Percentiles rank a stretch among this genome's conserved stretches.
phyloP scores from a whole-genome alignment of 2,329 filamentous ascomycete species.

The Fusarium vanettenii region DNA sequence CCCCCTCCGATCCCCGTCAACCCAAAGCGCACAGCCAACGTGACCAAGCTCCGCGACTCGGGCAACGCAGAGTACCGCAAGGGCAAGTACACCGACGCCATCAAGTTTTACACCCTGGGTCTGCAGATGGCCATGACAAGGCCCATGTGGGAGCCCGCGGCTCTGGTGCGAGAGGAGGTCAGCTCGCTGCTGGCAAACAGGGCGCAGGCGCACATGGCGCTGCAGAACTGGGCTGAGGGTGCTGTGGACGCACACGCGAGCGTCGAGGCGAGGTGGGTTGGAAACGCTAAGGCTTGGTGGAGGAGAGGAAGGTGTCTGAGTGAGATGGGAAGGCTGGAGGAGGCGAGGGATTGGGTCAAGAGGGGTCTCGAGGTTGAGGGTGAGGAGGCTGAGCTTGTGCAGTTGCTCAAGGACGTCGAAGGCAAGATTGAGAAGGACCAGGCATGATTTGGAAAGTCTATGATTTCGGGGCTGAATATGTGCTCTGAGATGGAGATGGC shows the following conservation, averaged over 20 bases:
- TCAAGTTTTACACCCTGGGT: slow-evolving; percentile 85
- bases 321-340: slow-evolving; percentile 90
- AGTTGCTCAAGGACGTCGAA: slow-evolving; percentile 73
- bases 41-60: slow-evolving; percentile 89
- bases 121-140: slow-evolving; percentile 88
- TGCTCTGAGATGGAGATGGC: neutral
- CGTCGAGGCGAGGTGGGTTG: slow-evolving; percentile 86
- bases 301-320: slow-evolving; percentile 83
- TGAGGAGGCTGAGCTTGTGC: slow-evolving; percentile 71
- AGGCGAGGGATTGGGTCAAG: slow-evolving; percentile 83
- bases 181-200: slow-evolving; percentile 84
- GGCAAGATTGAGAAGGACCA: slow-evolving; percentile 56
- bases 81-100: slow-evolving; percentile 77
- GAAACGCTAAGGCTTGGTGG: slow-evolving; percentile 97
- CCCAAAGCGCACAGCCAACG: slow-evolving; percentile 88
- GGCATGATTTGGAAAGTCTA: slow-evolving; percentile 17
- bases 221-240: slow-evolving; percentile 85
- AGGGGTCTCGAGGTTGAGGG: slow-evolving; percentile 86
- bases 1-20: slow-evolving; percentile 92
- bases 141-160: slow-evolving; percentile 88
- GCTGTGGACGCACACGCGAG: slow-evolving; percentile 89
- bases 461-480: neutral
- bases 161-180: slow-evolving; percentile 86
- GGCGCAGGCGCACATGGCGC: slow-evolving; percentile 88
- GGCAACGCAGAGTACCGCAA: slow-evolving; percentile 89